Evolutionary conservation across 2,329 filamentous ascomycete genomes (phyloP), one percentile per base, ranked within the genome.

Genomic region (Neurospora sp.): DNA sequence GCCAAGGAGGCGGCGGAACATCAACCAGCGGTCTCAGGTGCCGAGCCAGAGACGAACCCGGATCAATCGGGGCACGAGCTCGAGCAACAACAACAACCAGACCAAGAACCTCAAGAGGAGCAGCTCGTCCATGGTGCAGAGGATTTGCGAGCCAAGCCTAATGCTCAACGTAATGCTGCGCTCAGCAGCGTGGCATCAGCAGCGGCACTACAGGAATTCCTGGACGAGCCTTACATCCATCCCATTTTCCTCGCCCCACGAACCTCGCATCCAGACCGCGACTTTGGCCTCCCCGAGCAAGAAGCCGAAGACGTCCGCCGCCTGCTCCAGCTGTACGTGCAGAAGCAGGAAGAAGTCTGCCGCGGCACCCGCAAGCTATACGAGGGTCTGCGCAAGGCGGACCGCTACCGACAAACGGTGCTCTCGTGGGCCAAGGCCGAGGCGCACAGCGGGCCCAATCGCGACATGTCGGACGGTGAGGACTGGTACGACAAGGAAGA

Each of bases 401-500:
- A 95, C 74, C 86, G 91, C 66, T 85, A 91, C 78, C 86, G 92
- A 38, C 88, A 87, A 75, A 86, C 89, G 23, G 91, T 96, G 3
- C 85, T 90, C 77, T 86, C 87, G 74, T 93, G 91, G 90, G 86
- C 89, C 74, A 93, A 93, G 78, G 90, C 92, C 1, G 92, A 95
- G 80, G 91, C 86, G 28, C 92, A 95, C 76, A 84, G 83, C 68
- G 87, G 89, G 1, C 77, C 82, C 19, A 88, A 89, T 77, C 79
- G 89, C 67, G 91, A 94, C 78, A 89, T 96, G 89, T 93, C 91
- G 68, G 93, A 96, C 77, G 92, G 92, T 11, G 93, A 96, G 82
- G 93, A 96, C 78, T 96, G 92, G 91, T 94, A 93, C 77, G 93
- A 96, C 79, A 87, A 87, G 76, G 90, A 93, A 68, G 91, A 93